Conservation (phyloP, 106 monocot genomes). For the Dioscorea dumetorum region DNA sequence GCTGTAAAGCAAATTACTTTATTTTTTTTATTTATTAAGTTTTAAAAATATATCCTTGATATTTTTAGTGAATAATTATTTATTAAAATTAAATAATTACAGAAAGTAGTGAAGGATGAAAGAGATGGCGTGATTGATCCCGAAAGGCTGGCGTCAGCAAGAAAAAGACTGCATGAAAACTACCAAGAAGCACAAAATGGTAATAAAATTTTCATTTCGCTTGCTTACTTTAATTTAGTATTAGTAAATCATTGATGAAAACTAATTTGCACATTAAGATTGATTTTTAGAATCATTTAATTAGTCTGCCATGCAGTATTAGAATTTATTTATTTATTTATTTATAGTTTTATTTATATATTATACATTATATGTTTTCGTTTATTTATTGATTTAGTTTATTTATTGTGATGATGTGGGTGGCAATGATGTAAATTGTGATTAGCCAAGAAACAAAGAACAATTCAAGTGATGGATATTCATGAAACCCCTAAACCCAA, state of each 20-base stretch:
- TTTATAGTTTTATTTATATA: too few species aligned
- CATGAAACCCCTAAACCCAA: slow-evolving; percentile 33
- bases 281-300: too few species aligned
- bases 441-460: slow-evolving; percentile 34
- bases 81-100: too few species aligned
- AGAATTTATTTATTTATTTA: background rate
- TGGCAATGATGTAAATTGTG: too few species aligned
- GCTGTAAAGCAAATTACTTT: slow-evolving; percentile 24
- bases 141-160: slow-evolving; percentile 2
- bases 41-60: background rate
- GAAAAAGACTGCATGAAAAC: slow-evolving; percentile 7
- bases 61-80: too few species aligned
- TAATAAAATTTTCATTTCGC: slow-evolving; percentile 4
- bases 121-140: slow-evolving; percentile 28
- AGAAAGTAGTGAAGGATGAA: slow-evolving; percentile 13
- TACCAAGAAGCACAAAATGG: slow-evolving; percentile 57
- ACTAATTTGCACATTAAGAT: too few species aligned
- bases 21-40: background rate
- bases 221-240: background rate
- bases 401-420: too few species aligned
- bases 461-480: slow-evolving; percentile 36
- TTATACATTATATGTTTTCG: too few species aligned
- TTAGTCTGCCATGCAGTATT: too few species aligned
- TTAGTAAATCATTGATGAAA: too few species aligned
- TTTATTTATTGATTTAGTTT: too few species aligned